Evolutionary conservation across 2,329 filamentous ascomycete genomes (phyloP).

Genomic region (Dothidotthia symphoricarpi): DNA sequence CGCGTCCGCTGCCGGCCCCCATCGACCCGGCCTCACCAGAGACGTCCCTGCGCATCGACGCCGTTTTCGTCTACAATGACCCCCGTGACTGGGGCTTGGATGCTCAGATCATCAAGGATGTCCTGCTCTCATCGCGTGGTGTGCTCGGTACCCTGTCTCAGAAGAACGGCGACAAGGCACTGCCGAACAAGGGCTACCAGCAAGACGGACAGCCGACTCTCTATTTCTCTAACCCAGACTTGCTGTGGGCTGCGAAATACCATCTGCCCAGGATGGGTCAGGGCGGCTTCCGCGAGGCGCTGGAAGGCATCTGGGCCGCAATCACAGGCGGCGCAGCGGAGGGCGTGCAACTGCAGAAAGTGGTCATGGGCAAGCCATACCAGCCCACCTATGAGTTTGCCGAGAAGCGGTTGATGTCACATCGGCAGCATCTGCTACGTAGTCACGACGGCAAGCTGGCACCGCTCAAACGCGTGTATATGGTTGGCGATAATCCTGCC

Average conservation of each 20-base stretch:
- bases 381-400: constrained; percentile 78
- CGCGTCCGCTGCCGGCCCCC: constrained; percentile 57
- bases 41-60: constrained; percentile 72
- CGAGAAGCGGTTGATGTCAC: constrained; percentile 66
- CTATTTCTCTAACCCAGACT: constrained; percentile 87
- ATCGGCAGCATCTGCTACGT: constrained; percentile 54
- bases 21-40: constrained; percentile 49
- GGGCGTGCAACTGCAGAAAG: constrained; percentile 59
- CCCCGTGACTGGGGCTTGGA: constrained; percentile 95
- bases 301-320: constrained; percentile 75
- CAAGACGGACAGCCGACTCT: constrained; percentile 75
- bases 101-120: constrained; percentile 77
- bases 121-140: constrained; percentile 75
- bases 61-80: constrained; percentile 92
- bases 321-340: constrained; percentile 59
- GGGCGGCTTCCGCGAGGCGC: constrained; percentile 80
- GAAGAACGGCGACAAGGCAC: constrained; percentile 63
- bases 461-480: constrained; percentile 75
- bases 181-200: constrained; percentile 77
- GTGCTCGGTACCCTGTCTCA: constrained; percentile 75
- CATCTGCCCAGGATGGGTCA: constrained; percentile 85
- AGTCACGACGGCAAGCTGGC: constrained; percentile 23
- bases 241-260: constrained; percentile 84
- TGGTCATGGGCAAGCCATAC: constrained; percentile 80
- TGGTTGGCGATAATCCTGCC: constrained; percentile 76